Evolutionary conservation across 164 flowering plant species (phyloP).

Genomic region (Aristolochia contorta): DNA sequence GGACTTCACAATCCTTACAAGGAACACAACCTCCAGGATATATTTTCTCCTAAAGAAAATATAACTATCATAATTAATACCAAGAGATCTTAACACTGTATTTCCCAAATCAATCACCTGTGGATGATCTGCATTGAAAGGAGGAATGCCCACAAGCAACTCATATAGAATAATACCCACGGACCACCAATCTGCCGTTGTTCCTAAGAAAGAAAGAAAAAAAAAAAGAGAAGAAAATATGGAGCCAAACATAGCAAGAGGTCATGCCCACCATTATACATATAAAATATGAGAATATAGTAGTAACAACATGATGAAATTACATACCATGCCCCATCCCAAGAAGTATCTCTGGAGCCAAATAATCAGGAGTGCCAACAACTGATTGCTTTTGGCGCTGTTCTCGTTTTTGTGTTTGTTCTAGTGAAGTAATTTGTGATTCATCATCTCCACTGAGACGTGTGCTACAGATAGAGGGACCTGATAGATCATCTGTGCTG

Average conservation of each 20-base stretch:
- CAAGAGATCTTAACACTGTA: background rate
- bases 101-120: conserved; percentile 38
- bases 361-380: conserved; percentile 99
- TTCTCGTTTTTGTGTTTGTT: conserved; percentile 40
- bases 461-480: conserved; percentile 39
- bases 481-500: conserved; percentile 93
- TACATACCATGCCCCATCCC: conserved; percentile 95
- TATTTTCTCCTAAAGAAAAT: background rate
- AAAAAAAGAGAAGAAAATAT: background rate
- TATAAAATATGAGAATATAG: background rate
- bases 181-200: conserved; percentile 99
- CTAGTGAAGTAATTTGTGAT: conserved; percentile 20
- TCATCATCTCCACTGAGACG: conserved; percentile 45
- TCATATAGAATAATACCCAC: conserved; percentile 95
- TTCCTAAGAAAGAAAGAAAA: conserved; percentile 36
- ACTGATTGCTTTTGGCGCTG: conserved; percentile 72
- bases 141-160: conserved; percentile 93
- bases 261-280: background rate
- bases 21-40: too few species aligned
- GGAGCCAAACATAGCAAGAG: background rate
- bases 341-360: conserved; percentile 99
- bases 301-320: background rate
- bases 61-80: background rate
- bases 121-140: conserved; percentile 91
- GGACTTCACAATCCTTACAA: too few species aligned